These are phyloP conservation scores for Isabelozyma gotoi DNA, from an alignment of 805 yeast species.

Conservation along the genomic window DNA sequence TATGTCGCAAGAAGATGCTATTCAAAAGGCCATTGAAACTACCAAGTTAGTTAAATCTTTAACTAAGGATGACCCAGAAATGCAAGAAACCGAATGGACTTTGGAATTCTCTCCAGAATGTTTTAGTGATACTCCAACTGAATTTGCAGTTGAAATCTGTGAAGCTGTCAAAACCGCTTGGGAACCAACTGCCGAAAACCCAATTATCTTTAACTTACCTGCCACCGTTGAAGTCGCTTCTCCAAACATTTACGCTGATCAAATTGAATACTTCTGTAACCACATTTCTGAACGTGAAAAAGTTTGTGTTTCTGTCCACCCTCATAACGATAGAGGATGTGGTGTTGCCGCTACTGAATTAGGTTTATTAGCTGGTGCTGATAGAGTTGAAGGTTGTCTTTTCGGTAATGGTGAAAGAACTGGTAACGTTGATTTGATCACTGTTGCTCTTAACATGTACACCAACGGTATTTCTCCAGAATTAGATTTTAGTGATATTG, in stretches of 20 bases:
- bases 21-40: constrained; percentile 68
- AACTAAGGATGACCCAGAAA: constrained; percentile 71
- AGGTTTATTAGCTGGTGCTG: constrained; percentile 80
- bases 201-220: constrained; percentile 76
- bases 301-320: constrained; percentile 66
- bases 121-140: constrained; percentile 72
- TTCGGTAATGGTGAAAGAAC: constrained; percentile 86
- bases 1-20: constrained; percentile 67
- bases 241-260: constrained; percentile 79
- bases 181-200: constrained; percentile 75
- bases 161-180: constrained; percentile 78
- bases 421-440: constrained; percentile 77
- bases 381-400: constrained; percentile 80
- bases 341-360: constrained; percentile 83
- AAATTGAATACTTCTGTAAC: constrained; percentile 70
- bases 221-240: constrained; percentile 79
- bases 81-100: constrained; percentile 64
- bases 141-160: constrained; percentile 72
- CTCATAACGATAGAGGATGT: constrained; percentile 81
- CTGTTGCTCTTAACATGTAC: constrained; percentile 74
- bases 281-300: constrained; percentile 72
- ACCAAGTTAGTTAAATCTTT: constrained; percentile 64
- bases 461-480: constrained; percentile 75
- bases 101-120: constrained; percentile 80
- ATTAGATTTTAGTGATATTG: constrained; percentile 69